phyloP scores from a whole-genome alignment of 176 grass and related monocot species.

The Themeda triandra region DNA sequence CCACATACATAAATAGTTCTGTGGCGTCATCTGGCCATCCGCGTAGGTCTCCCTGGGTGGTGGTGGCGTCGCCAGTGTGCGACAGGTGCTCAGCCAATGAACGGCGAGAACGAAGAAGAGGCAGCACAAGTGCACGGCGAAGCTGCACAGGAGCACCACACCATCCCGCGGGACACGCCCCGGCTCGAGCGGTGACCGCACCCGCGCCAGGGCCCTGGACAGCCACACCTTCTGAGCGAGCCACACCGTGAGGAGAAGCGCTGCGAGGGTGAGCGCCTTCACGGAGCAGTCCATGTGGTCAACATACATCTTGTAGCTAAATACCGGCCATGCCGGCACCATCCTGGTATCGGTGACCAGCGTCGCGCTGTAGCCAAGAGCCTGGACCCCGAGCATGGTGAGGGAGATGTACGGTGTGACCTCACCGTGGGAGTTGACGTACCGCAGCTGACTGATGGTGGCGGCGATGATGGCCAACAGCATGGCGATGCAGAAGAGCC shows the following conservation, averaged over 20 bases:
- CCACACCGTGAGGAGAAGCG: slow-evolving; percentile 42
- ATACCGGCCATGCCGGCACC: not conserved
- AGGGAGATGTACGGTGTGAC: slow-evolving; percentile 43
- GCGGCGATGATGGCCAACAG: not conserved
- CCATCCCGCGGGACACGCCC: slow-evolving; percentile 43
- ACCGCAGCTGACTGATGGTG: slow-evolving; percentile 32
- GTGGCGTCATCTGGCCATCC: no score
- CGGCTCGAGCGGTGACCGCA: slow-evolving; percentile 29
- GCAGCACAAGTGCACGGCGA: slow-evolving; percentile 17
- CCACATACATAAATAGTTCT: not conserved
- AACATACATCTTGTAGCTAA: not conserved
- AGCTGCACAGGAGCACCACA: not conserved
- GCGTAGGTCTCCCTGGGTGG: not conserved
- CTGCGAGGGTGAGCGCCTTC: slow-evolving; percentile 36
- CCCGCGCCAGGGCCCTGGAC: slow-evolving; percentile 33
- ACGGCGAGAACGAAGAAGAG: slow-evolving; percentile 34
- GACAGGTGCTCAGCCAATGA: slow-evolving; percentile 6
- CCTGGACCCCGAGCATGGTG: slow-evolving; percentile 55
- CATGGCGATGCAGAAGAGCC: no score
- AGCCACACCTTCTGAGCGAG: slow-evolving; percentile 52
- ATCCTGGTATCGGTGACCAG: not conserved
- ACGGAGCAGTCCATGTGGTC: slow-evolving; percentile 31
- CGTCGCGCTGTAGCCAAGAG: slow-evolving; percentile 39
- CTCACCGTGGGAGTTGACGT: slow-evolving; percentile 27
- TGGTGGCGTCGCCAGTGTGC: not conserved